Conservation (phyloP, 2,329 filamentous ascomycete genomes). For the Microcyclospora tardicrescens region DNA sequence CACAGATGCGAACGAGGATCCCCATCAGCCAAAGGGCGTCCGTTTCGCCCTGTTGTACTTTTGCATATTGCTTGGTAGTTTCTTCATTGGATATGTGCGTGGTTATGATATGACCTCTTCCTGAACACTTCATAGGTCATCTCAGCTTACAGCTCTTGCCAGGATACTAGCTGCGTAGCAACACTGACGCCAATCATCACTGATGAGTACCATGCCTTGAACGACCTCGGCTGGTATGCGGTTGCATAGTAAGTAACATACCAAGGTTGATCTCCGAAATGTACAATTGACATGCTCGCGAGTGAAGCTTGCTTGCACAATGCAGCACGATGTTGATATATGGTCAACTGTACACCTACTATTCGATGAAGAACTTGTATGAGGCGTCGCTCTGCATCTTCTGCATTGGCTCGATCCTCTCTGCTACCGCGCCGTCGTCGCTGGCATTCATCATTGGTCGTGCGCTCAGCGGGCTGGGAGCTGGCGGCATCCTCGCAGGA, state of each 20-base stretch:
- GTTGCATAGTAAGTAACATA: conserved; percentile 32
- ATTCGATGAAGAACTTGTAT: conserved; percentile 30
- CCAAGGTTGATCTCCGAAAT: no score
- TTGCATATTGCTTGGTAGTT: not conserved
- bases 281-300: no score
- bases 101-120: no score
- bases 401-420: conserved; percentile 37
- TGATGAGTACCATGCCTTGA: conserved; percentile 30
- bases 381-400: conserved; percentile 28
- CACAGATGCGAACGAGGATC: not conserved
- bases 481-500: conserved; percentile 36
- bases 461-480: conserved; percentile 39
- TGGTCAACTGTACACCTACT: conserved; percentile 27
- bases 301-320: conserved; percentile 1
- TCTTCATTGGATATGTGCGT: not conserved
- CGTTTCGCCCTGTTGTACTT: not conserved
- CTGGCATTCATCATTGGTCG: conserved; percentile 39
- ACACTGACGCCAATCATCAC: conserved; percentile 32
- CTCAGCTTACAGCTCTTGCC: no score
- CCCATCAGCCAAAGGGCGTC: not conserved
- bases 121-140: no score
- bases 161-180: conserved; percentile 31
- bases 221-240: conserved; percentile 31
- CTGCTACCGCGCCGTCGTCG: conserved; percentile 35
- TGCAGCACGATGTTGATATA: conserved; percentile 5